Conservation (phyloP, 2,329 filamentous ascomycete species). For the Penicillium sumatraense region DNA sequence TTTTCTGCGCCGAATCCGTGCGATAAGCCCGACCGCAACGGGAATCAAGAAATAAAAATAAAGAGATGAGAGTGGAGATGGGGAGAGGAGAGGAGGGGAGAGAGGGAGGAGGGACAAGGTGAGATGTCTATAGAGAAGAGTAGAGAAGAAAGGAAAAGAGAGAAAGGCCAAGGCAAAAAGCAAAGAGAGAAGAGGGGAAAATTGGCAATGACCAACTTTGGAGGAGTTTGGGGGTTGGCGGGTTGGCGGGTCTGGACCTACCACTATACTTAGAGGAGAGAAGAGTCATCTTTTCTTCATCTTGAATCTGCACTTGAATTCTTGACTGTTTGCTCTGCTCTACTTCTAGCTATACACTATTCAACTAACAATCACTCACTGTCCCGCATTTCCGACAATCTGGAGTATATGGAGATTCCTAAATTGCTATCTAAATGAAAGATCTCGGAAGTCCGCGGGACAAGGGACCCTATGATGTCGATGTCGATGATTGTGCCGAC, state of each 20-base stretch:
- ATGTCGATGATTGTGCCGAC: conserved; percentile 20
- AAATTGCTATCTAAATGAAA: background rate
- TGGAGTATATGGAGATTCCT: background rate
- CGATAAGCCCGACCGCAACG: conserved; percentile 17
- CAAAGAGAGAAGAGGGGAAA: background rate
- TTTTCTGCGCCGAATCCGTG: conserved; percentile 29
- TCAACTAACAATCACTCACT: background rate
- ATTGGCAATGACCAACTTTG: background rate
- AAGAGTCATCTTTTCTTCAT: too few relatives aligned
- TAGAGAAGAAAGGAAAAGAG: conserved; percentile 6
- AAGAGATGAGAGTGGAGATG: conserved; percentile 2
- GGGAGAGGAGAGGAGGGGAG: background rate
- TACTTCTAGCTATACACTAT: background rate
- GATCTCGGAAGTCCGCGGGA: conserved; percentile 17
- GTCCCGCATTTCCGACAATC: too few relatives aligned
- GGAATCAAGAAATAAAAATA: background rate
- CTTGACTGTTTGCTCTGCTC: background rate
- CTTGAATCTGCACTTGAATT: background rate
- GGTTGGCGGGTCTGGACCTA: too few relatives aligned
- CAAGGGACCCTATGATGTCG: conserved; percentile 16
- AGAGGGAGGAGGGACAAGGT: conserved; percentile 5
- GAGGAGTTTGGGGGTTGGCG: too few relatives aligned
- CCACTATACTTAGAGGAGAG: too few relatives aligned
- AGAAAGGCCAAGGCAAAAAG: background rate
- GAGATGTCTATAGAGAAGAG: too few relatives aligned